These are phyloP conservation scores for Eurotiales sp. DNA, from an alignment of 2,329 filamentous ascomycete genomes.

Conservation along the genomic window DNA sequence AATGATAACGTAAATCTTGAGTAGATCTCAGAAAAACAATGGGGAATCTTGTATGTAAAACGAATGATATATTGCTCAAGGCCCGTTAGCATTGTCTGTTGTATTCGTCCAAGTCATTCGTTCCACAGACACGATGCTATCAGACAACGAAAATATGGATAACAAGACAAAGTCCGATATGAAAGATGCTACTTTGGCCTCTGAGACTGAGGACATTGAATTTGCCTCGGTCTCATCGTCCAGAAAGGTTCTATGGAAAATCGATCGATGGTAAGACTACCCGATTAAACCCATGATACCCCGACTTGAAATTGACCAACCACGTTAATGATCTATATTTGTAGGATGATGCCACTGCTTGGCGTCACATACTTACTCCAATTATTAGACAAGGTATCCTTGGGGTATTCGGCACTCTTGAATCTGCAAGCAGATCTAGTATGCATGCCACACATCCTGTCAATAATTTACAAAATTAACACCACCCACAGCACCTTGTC, in stretches of 20 bases:
- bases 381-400: constrained; percentile 52
- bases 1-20: no score
- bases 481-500: no score
- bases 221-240: neutral
- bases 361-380: neutral
- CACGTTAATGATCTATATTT: no score
- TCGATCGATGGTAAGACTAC: neutral
- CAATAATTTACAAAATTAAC: no score
- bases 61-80: neutral
- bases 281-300: neutral
- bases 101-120: neutral
- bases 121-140: neutral
- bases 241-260: neutral
- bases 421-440: constrained; percentile 49
- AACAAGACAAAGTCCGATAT: neutral
- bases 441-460: no score
- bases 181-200: neutral
- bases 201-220: neutral
- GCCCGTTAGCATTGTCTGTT: neutral
- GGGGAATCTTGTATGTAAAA: neutral
- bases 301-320: neutral
- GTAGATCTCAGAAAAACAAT: no score
- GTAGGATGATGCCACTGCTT: neutral
- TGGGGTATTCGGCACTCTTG: constrained; percentile 57
- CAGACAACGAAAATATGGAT: neutral